phyloP scores from a whole-genome alignment of 2,329 filamentous ascomycete species.

The Penicillium freii region DNA sequence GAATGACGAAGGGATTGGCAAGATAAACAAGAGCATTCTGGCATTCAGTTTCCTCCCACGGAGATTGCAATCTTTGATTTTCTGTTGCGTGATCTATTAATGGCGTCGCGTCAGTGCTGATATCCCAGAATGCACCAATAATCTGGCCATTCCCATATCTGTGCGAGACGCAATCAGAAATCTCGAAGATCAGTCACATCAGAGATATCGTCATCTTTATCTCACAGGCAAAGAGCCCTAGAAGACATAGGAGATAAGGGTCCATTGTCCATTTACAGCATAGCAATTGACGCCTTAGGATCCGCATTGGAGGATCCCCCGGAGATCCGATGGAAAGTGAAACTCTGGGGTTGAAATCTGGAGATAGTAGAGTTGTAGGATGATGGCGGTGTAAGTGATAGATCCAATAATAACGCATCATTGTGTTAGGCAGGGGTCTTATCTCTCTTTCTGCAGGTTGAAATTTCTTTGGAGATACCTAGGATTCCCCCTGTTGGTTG shows the following conservation, averaged over 20 bases:
- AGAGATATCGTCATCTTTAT: neutral
- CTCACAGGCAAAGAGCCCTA: neutral
- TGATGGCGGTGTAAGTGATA: conserved; percentile 10
- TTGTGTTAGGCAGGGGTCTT: conserved; percentile 1
- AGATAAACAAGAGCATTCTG: neutral
- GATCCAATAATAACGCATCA: conserved; percentile 1
- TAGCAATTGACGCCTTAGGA: neutral
- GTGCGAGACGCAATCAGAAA: neutral
- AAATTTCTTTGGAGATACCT: neutral
- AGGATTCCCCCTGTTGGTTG: conserved; percentile 3
- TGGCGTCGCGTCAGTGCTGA: neutral
- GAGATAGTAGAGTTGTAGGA: conserved; percentile 19
- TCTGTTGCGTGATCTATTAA: neutral
- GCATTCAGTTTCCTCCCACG: neutral
- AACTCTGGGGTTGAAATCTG: conserved; percentile 24
- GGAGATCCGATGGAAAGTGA: conserved; percentile 9
- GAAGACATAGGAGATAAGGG: conserved; percentile 2
- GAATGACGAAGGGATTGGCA: neutral
- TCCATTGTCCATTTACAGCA: neutral
- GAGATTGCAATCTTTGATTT: neutral
- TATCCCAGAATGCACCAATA: neutral
- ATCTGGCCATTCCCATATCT: neutral
- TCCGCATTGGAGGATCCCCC: conserved; percentile 16
- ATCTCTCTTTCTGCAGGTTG: conserved; percentile 1
- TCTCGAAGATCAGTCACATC: conserved; percentile 5